Base-by-base conservation (phyloP, 2,329 filamentous ascomycete species). In the Didymosphaeria variabile region DNA sequence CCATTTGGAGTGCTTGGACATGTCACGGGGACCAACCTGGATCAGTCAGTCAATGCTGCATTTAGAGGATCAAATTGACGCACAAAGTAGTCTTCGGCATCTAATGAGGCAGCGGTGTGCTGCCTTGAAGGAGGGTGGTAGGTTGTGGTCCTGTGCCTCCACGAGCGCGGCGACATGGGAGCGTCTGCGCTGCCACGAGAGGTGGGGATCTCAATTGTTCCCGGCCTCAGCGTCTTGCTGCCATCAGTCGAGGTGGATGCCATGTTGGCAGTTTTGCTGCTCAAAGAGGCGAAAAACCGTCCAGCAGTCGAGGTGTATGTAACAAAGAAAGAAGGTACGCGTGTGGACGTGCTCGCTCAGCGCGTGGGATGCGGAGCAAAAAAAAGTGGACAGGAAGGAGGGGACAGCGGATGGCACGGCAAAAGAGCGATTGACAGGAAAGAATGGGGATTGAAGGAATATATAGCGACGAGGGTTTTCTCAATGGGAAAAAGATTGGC, bases 1-100 rank as follows among this genome's bases (percentile, higher is more conserved):
- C 84, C 90, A 89, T 83, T 91, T 93, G 21, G 90, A 92, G 77
- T 93, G 90, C 70, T 87, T 87, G 60, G 87, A 83, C 65, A 92
- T 86, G 74, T 93, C 88, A 62, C 89, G 86, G 53, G 91, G 91
- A 13, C 87, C 88, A n/a, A 72, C 60, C 75, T 78, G 46, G 67
- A 69, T 70, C 29, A 60, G 51, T n/a, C 7, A 50, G 46, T 17
- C 36, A 12, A 26, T 23, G 21, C 26, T 6, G n/a, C 19, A 29
- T 38, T 26, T 3, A 7, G 9, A 31, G 29, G 34, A 29, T 32
- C 13, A 17, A 10, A 79, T 32, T 60, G 19, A 72, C 82, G 46
- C 75, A 85, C 85, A 71, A 89, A 90, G 75, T 89, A 89, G 64
- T 88, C 86, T 61, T 88, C 86, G 51, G 89, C 67, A 62, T 79